Evolutionary conservation across 345 rosid species (phyloP).

Genomic region (Bruguiera sexangula): DNA sequence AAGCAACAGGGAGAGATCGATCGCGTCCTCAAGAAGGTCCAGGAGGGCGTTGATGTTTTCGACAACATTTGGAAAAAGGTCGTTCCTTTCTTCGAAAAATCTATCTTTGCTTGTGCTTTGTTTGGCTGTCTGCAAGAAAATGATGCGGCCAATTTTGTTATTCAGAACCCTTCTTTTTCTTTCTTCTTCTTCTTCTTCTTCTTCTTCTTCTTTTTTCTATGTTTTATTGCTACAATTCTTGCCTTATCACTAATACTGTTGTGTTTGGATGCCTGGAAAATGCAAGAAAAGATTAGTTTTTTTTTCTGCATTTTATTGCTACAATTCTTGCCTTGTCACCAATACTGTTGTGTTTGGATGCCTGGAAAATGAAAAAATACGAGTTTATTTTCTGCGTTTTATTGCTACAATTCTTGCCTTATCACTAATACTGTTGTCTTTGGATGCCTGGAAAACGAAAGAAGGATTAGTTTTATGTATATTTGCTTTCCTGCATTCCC

Average conservation of each 20-base stretch:
- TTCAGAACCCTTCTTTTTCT: too few relatives aligned
- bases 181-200: too few relatives aligned
- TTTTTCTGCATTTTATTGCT: not conserved
- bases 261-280: slow-evolving; percentile 10
- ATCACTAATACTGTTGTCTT: not conserved
- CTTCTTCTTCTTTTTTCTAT: not conserved
- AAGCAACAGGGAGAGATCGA: slow-evolving; percentile 98
- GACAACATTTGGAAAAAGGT: slow-evolving; percentile 99
- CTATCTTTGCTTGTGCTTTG: not conserved
- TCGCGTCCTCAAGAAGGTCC: slow-evolving; percentile 96
- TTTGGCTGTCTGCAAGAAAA: slow-evolving; percentile 6
- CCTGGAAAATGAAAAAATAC: not conserved
- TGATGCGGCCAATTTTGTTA: too few relatives aligned
- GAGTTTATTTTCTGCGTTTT: not conserved
- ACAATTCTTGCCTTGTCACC: too few relatives aligned
- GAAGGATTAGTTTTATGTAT: not conserved
- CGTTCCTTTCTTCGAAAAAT: not conserved
- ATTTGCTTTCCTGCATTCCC: not conserved
- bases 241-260: too few relatives aligned
- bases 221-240: not conserved
- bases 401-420: not conserved
- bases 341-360: slow-evolving; percentile 5
- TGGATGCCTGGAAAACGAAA: not conserved
- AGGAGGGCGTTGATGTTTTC: slow-evolving; percentile 94
- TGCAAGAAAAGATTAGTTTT: not conserved